A percentile compares a stretch with the other conserved stretches of the same genome.
These are phyloP conservation scores for Ceratocystis eucalypticola DNA, from an alignment of 2,329 filamentous ascomycete genomes.

Conservation along the genomic window DNA sequence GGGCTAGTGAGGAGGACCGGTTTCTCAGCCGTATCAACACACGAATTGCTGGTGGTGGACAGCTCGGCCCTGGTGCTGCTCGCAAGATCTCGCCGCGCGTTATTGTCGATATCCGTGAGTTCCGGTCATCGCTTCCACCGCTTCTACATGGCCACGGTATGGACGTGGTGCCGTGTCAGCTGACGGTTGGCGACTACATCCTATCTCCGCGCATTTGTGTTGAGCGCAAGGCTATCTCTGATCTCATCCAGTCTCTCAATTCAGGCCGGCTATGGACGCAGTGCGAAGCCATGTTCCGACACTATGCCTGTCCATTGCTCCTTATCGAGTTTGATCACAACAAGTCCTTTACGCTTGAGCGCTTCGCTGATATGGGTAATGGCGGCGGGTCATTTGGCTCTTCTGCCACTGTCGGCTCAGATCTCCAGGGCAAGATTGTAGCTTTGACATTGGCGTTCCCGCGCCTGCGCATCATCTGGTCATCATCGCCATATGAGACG, in stretches of 20 bases:
- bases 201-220: constrained; percentile 82
- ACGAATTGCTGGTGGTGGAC: constrained; percentile 83
- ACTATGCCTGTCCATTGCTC: constrained; percentile 81
- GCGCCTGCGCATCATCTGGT: constrained; percentile 83
- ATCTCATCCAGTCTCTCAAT: constrained; percentile 81
- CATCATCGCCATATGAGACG: constrained; percentile 81
- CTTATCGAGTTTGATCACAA: constrained; percentile 97
- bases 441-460: constrained; percentile 88
- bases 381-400: not conserved
- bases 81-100: constrained; percentile 81
- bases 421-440: constrained; percentile 83
- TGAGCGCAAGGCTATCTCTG: constrained; percentile 84
- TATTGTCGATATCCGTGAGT: constrained; percentile 91
- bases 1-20: constrained; percentile 51
- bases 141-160: constrained; percentile 81
- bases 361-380: constrained; percentile 44
- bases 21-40: constrained; percentile 95
- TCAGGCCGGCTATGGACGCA: constrained; percentile 87
- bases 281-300: constrained; percentile 82
- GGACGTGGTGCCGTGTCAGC: constrained; percentile 80
- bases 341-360: constrained; percentile 90
- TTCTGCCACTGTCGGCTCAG: constrained; percentile 45
- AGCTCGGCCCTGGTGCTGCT: constrained; percentile 45
- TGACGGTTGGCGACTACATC: constrained; percentile 94
- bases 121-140: constrained; percentile 81